Base-by-base conservation (phyloP, 257 asterid species). In the Parsonsia alboflavescens region DNA sequence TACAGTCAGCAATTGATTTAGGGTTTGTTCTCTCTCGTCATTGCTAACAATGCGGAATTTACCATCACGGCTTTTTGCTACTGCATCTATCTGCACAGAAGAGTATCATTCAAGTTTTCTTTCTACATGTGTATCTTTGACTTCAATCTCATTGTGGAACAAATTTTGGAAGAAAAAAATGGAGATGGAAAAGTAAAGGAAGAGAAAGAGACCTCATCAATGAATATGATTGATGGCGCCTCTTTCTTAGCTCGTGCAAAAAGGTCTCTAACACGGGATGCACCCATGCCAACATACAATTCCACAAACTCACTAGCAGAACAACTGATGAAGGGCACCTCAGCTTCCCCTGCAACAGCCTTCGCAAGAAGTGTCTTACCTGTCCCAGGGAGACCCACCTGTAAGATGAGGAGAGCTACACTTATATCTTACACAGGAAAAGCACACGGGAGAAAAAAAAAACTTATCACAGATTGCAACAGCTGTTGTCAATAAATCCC, bases 341-440 rank as follows among this genome's bases (percentile, higher is more conserved):
- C 97, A 76, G 99, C 98, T 86, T 94, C 99, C 58, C 99, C 99
- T 49, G 99, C 98, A 64, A 95, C 97, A 73, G 99, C 99, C 87
- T 95, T 95, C 53, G 99, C 99, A 80, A 95, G 76, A 77, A 95
- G 96, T 78, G 99, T 95, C 88, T 92, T 95, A 79, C 99, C 99
- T 68, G 99, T 95, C 87, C 99, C 99, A 2, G 98, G 99, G 50
- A 90, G 94, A 81, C 99, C 99, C 53, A 95, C 97, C 99, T 95
- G 85, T 49, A 71, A 81, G 70, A 86, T 46, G 73, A 80, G 57
- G 70, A 80, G 74, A 68, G 59, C 75, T 7, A 66, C 61, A 65
- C 46, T 78, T 68, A 75, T 45, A 33, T n/a, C 46, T 73, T 17
- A 68, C 68, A 26, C 17, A 67, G 48, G 62, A 71, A 69, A 48